These are phyloP conservation scores for Russula ochroleuca DNA, from an alignment of 768 basidiomycete genomes.

Conservation along the genomic window DNA sequence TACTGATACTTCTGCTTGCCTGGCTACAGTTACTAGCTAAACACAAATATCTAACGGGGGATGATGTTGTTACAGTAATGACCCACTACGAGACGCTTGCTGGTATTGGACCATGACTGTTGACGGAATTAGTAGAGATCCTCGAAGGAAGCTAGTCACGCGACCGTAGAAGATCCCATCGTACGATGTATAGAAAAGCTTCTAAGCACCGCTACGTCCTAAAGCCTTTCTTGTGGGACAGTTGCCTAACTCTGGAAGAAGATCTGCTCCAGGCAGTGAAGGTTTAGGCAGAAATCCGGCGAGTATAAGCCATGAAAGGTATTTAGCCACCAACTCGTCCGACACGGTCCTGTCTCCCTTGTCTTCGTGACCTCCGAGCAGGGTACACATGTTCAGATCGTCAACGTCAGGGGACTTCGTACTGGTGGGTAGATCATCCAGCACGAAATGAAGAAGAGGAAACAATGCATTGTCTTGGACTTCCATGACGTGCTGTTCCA, in stretches of 20 bases:
- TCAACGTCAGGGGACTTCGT: constrained; percentile 92
- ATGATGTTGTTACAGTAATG: constrained; percentile 19
- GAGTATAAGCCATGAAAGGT: constrained; percentile 87
- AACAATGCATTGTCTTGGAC: constrained; percentile 95
- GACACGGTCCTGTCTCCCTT: constrained; percentile 56
- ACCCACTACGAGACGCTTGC: constrained; percentile 6
- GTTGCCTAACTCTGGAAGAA: constrained; percentile 46
- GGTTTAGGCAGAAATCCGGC: constrained; percentile 76
- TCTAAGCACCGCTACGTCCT: constrained; percentile 54
- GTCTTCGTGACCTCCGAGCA: constrained; percentile 45
- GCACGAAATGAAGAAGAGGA: constrained; percentile 93
- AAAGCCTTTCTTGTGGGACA: constrained; percentile 52
- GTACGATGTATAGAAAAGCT: neutral
- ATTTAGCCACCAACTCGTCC: constrained; percentile 73
- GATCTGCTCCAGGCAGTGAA: constrained; percentile 36
- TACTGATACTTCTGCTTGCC: neutral
- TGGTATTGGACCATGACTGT: neutral
- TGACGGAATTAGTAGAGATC: neutral
- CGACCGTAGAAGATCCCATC: neutral
- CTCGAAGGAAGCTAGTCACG: neutral
- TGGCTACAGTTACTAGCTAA: constrained; percentile 19
- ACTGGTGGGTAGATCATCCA: constrained; percentile 95
- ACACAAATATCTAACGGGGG: constrained; percentile 21
- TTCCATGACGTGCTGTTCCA: constrained; percentile 94
- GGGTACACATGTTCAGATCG: constrained; percentile 71